Conservation (phyloP, 176 grass and related monocot species). For the Bonia amplexicaulis region DNA sequence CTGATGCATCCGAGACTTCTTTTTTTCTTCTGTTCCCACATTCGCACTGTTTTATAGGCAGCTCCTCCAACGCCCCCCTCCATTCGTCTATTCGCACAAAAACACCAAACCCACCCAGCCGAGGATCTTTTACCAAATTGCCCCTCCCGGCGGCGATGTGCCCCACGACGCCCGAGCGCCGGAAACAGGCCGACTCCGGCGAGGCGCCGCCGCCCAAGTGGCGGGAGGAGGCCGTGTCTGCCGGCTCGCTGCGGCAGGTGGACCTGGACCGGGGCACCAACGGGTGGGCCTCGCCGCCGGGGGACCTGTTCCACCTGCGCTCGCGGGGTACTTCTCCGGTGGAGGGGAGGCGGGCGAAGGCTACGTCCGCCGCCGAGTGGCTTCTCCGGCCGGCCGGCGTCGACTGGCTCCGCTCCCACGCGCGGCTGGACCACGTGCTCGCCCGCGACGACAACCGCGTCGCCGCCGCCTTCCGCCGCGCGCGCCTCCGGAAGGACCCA, state of each 20-base stretch:
- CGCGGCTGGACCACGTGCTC: constrained; percentile 76
- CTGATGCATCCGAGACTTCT: too few relatives aligned
- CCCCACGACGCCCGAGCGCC: constrained; percentile 10
- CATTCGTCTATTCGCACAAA: not conserved
- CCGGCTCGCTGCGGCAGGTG: constrained; percentile 59
- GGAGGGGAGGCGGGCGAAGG: constrained; percentile 38
- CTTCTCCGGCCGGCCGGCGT: constrained; percentile 84
- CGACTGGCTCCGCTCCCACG: constrained; percentile 80
- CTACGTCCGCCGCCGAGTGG: constrained; percentile 49
- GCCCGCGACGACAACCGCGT: constrained; percentile 64
- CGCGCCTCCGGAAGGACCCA: constrained; percentile 46
- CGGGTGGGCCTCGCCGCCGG: constrained; percentile 92
- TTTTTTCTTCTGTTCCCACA: too few relatives aligned
- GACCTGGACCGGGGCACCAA: constrained; percentile 70
- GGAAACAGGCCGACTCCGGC: constrained; percentile 13
- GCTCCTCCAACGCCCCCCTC: constrained; percentile 2
- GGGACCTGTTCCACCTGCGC: constrained; percentile 76
- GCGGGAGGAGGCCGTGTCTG: constrained; percentile 53
- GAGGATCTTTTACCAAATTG: not conserved
- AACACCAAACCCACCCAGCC: not conserved
- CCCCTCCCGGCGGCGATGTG: constrained; percentile 27
- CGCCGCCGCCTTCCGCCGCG: constrained; percentile 56
- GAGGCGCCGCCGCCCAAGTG: constrained; percentile 10
- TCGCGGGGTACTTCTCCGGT: constrained; percentile 49
- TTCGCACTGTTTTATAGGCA: constrained; percentile 41